Percentiles rank a stretch among this genome's conserved stretches.
Evolutionary conservation across 768 basidiomycete genomes (phyloP).

Genomic region (Phylloporus sp.): DNA sequence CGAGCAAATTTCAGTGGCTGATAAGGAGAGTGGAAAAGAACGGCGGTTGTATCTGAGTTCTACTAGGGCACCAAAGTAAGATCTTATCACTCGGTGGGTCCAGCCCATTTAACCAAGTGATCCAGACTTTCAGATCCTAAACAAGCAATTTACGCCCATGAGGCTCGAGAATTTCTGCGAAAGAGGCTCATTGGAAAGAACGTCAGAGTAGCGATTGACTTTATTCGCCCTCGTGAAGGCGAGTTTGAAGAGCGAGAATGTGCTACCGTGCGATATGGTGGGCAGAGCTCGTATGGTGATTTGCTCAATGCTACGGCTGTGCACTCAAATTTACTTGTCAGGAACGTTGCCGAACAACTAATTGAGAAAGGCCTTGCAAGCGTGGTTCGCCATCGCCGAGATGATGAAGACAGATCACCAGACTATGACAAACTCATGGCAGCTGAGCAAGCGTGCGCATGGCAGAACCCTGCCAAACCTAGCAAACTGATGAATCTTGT

Average conservation of each 20-base stretch:
- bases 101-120: constrained; percentile 2
- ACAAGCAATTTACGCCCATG: constrained; percentile 83
- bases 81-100: background rate
- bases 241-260: constrained; percentile 93
- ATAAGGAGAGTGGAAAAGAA: constrained; percentile 72
- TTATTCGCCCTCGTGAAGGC: constrained; percentile 85
- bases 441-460: constrained; percentile 85
- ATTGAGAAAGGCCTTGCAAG: constrained; percentile 91
- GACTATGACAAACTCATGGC: constrained; percentile 96
- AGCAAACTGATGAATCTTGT: constrained; percentile 9
- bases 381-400: constrained; percentile 87
- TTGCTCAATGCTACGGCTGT: background rate
- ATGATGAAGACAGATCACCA: constrained; percentile 93
- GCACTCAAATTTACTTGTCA: constrained; percentile 27
- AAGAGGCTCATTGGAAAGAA: constrained; percentile 90
- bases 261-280: constrained; percentile 82
- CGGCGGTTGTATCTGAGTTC: constrained; percentile 85
- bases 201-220: constrained; percentile 82
- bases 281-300: constrained; percentile 63
- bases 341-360: constrained; percentile 89
- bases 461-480: background rate
- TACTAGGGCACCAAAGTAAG: constrained; percentile 77
- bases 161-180: constrained; percentile 89
- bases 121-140: constrained; percentile 77
- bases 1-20: constrained; percentile 81